These are phyloP conservation scores for Obelidium mucronatum DNA, from an alignment of 192 early-diverging fungal genomes.

Conservation along the genomic window DNA sequence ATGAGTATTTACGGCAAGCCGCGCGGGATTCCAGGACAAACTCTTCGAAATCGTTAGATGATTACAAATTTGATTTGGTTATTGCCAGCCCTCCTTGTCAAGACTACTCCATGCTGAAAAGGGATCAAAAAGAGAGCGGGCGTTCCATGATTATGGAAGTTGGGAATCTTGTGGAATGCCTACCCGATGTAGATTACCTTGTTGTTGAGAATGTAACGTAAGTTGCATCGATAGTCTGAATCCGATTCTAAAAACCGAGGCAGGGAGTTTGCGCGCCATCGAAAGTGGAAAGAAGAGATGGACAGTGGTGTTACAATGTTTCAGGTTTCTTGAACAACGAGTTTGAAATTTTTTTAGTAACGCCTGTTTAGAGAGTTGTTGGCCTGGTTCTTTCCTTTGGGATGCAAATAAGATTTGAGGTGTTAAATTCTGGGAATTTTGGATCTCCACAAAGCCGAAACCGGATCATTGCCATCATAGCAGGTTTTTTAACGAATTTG, in stretches of 20 bases:
- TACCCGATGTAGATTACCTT: not conserved
- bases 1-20: slow-evolving; percentile 2
- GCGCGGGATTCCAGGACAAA: not conserved
- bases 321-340: not conserved
- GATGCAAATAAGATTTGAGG: slow-evolving; percentile 6
- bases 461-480: slow-evolving; percentile 10
- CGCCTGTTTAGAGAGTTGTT: not conserved
- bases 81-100: slow-evolving; percentile 22
- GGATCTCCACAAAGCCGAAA: slow-evolving; percentile 26
- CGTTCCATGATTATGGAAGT: slow-evolving; percentile 16
- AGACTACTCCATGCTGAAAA: slow-evolving; percentile 14
- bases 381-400: slow-evolving; percentile 13
- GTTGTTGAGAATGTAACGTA: slow-evolving; percentile 29
- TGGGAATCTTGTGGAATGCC: slow-evolving; percentile 15
- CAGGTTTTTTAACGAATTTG: not conserved
- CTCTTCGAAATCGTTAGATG: not conserved
- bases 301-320: slow-evolving; percentile 7
- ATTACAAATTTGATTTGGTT: not conserved
- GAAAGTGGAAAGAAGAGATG: not conserved
- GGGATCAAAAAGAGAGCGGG: slow-evolving; percentile 3
- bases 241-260: not conserved
- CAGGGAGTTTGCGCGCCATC: slow-evolving; percentile 11
- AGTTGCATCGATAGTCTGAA: too few relatives aligned
- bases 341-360: not conserved
- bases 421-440: slow-evolving; percentile 5